phyloP scores from a whole-genome alignment of 1,284 basidiomycete species.

The Austroboletus sp. region DNA sequence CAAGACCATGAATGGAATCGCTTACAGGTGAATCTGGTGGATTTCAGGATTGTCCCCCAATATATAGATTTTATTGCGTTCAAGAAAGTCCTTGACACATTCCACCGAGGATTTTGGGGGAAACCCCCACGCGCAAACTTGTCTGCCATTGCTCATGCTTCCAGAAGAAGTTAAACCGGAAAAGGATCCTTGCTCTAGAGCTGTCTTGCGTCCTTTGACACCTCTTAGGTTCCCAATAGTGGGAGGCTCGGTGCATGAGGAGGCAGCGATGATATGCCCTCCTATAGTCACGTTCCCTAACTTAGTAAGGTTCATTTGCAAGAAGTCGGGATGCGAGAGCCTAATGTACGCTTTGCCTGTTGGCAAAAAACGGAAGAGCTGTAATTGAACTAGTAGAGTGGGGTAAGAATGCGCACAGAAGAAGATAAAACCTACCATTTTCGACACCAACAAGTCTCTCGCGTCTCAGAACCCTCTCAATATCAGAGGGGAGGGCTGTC shows the following conservation, averaged over 20 bases:
- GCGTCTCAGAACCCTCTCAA: constrained; percentile 46
- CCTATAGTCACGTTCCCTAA: constrained; percentile 42
- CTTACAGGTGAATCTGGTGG: constrained; percentile 48
- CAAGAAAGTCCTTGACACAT: constrained; percentile 39
- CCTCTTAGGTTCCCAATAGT: constrained; percentile 36
- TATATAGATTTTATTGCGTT: constrained; percentile 39
- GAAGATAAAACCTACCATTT: constrained; percentile 38
- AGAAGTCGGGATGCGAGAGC: constrained; percentile 41
- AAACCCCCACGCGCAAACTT: constrained; percentile 57
- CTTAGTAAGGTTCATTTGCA: constrained; percentile 37
- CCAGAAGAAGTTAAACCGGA: constrained; percentile 42
- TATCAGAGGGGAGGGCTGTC: constrained; percentile 49
- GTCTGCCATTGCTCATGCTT: constrained; percentile 44
- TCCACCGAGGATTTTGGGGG: constrained; percentile 41
- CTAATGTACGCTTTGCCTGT: constrained; percentile 52
- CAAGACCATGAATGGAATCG: constrained; percentile 10
- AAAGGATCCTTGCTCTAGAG: constrained; percentile 36
- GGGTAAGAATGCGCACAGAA: constrained; percentile 7
- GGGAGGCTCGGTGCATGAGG: constrained; percentile 21
- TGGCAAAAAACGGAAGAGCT: constrained; percentile 55
- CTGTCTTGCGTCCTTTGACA: constrained; percentile 37
- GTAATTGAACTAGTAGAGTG: constrained; percentile 51
- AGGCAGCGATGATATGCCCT: constrained; percentile 26
- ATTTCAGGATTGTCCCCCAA: constrained; percentile 38
- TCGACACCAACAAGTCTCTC: constrained; percentile 47